These are phyloP conservation scores for Cymbidium sinense DNA, from an alignment of 106 monocot genomes.

Conservation along the genomic window DNA sequence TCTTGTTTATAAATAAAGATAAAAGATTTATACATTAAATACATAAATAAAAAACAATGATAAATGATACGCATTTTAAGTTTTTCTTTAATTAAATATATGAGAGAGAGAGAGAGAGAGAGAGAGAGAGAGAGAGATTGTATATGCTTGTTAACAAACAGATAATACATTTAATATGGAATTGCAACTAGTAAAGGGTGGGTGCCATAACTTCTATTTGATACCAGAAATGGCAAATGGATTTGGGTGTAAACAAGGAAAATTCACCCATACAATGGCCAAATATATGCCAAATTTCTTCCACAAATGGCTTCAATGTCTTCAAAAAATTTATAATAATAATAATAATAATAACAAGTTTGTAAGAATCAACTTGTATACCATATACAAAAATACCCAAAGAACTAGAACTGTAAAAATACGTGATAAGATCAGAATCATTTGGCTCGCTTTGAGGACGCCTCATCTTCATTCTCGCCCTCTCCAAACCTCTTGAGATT, in stretches of 20 bases:
- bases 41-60: no score
- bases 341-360: neutral
- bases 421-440: neutral
- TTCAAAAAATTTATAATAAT: neutral
- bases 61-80: no score
- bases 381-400: neutral
- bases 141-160: no score
- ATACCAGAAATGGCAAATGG: neutral
- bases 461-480: neutral
- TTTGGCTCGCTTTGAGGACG: constrained; percentile 25
- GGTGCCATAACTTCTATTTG: neutral
- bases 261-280: constrained; percentile 5
- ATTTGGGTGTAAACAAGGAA: neutral
- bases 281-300: neutral
- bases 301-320: neutral
- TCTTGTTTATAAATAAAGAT: no score
- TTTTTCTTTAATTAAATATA: no score
- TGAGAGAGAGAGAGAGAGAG: no score
- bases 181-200: neutral
- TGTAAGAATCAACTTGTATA: neutral
- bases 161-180: neutral
- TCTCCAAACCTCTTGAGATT: constrained; percentile 7
- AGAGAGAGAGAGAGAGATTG: no score
- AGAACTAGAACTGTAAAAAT: neutral
- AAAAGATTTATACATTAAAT: no score